Conservation (phyloP, 1,284 basidiomycete species). For the Cerrena zonata region DNA sequence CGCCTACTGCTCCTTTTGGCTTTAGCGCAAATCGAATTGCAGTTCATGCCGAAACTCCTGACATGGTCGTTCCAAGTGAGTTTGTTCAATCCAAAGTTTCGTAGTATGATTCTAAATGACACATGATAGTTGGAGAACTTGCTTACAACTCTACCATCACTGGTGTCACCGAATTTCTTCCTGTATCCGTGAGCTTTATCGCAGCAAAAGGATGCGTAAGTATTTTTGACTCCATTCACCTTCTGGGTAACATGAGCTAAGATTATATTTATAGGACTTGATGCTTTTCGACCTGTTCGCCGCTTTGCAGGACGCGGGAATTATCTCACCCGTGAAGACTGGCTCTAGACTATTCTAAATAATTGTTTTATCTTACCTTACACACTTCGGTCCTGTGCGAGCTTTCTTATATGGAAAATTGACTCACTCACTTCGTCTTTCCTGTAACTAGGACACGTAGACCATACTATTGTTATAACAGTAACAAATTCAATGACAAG, state of each 20-base stretch:
- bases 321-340: constrained; percentile 25
- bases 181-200: constrained; percentile 35
- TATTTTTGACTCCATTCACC: neutral
- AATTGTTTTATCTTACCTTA: no score
- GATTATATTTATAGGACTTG: constrained; percentile 24
- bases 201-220: constrained; percentile 34
- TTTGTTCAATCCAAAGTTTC: neutral
- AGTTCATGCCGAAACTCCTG: constrained; percentile 30
- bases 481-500: neutral
- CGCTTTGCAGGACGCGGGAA: constrained; percentile 29
- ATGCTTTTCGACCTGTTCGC: constrained; percentile 35
- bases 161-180: constrained; percentile 33
- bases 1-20: constrained; percentile 24
- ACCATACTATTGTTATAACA: no score
- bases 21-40: constrained; percentile 27
- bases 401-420: no score
- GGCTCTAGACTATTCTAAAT: constrained; percentile 23
- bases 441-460: no score
- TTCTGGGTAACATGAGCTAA: neutral
- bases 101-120: neutral
- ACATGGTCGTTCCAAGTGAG: constrained; percentile 33
- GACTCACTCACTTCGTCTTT: no score
- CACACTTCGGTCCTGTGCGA: no score
- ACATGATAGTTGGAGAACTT: constrained; percentile 30
- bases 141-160: constrained; percentile 37